phyloP scores from a whole-genome alignment of 768 basidiomycete genomes.

The Xerocomus spinulosus region DNA sequence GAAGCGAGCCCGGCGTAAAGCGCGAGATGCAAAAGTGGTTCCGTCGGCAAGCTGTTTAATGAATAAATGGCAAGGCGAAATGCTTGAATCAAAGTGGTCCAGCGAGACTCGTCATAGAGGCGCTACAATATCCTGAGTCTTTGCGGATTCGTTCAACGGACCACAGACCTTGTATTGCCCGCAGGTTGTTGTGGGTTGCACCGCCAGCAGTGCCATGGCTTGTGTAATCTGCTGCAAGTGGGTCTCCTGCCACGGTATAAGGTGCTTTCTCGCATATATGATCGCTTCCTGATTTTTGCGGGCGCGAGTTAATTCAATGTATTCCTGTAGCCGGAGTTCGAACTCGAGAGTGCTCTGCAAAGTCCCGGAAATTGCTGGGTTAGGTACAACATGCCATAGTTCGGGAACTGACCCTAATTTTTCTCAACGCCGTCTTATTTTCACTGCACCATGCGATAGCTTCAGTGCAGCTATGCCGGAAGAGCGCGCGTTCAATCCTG shows the following conservation, averaged over 20 bases:
- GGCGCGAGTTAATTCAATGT: slow-evolving; percentile 81
- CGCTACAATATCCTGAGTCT: slow-evolving; percentile 44
- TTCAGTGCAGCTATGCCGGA: slow-evolving; percentile 73
- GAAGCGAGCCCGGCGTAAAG: slow-evolving; percentile 90
- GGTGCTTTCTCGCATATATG: slow-evolving; percentile 74
- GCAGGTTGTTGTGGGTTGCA: slow-evolving; percentile 63
- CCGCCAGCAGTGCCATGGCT: slow-evolving; percentile 74
- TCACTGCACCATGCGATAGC: slow-evolving; percentile 95
- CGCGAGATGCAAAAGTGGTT: slow-evolving; percentile 82
- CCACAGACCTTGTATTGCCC: slow-evolving; percentile 73
- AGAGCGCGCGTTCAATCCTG: slow-evolving; percentile 79
- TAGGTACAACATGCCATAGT: slow-evolving; percentile 6
- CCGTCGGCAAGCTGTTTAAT: slow-evolving; percentile 81
- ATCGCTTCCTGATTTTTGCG: slow-evolving; percentile 72
- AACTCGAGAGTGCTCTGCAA: slow-evolving; percentile 91
- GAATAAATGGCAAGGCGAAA: slow-evolving; percentile 87
- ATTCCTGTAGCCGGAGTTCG: slow-evolving; percentile 92
- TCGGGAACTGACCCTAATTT: slow-evolving; percentile 63
- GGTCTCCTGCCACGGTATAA: slow-evolving; percentile 77
- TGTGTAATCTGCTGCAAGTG: slow-evolving; percentile 75
- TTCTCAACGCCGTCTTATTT: slow-evolving; percentile 88
- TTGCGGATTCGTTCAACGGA: slow-evolving; percentile 1
- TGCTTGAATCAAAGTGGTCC: slow-evolving; percentile 66
- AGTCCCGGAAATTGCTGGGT: slow-evolving; percentile 16
- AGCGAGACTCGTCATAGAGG: slow-evolving; percentile 77